phyloP scores from a whole-genome alignment of 1,284 basidiomycete genomes.

The Vanrija sp. region DNA sequence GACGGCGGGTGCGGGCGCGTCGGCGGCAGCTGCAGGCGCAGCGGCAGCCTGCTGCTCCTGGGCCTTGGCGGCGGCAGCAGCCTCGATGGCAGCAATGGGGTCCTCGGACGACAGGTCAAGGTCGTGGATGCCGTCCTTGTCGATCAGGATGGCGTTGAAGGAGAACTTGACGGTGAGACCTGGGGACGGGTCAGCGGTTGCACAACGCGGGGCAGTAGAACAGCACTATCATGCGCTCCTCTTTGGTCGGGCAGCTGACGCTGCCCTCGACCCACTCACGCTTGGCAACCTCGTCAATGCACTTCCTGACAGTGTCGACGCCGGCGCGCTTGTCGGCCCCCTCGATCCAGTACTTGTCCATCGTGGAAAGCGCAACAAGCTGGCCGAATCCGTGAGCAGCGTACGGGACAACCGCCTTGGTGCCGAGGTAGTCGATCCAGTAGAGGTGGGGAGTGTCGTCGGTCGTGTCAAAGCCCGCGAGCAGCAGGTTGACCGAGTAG shows the following conservation, averaged over 20 bases:
- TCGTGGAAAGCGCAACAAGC: conserved; percentile 85
- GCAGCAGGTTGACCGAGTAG: conserved; percentile 86
- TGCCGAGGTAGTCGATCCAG: conserved; percentile 23
- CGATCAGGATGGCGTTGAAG: conserved; percentile 86
- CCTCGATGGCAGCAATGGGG: conserved; percentile 35
- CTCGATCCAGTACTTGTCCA: conserved; percentile 68
- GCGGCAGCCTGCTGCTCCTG: conserved; percentile 10
- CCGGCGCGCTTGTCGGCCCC: conserved; percentile 64
- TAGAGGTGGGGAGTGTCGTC: conserved; percentile 59
- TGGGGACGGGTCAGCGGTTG: conserved; percentile 7
- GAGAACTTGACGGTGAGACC: conserved; percentile 71
- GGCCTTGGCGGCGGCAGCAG: conserved; percentile 20
- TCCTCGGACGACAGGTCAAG: conserved; percentile 54
- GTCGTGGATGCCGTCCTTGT: conserved; percentile 80
- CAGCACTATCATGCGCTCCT: too few species aligned
- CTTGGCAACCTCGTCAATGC: conserved; percentile 82
- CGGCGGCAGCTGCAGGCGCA: neutral
- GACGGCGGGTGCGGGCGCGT: conserved; percentile 2
- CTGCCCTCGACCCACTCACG: conserved; percentile 51
- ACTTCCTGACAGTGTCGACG: conserved; percentile 73
- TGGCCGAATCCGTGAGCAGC: conserved; percentile 93
- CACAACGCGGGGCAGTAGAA: too few species aligned
- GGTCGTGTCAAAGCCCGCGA: conserved; percentile 84
- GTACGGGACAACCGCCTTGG: conserved; percentile 66
- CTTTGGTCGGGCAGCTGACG: neutral